phyloP scores from a whole-genome alignment of 176 grass and related monocot species.

The Lolium rigidum region DNA sequence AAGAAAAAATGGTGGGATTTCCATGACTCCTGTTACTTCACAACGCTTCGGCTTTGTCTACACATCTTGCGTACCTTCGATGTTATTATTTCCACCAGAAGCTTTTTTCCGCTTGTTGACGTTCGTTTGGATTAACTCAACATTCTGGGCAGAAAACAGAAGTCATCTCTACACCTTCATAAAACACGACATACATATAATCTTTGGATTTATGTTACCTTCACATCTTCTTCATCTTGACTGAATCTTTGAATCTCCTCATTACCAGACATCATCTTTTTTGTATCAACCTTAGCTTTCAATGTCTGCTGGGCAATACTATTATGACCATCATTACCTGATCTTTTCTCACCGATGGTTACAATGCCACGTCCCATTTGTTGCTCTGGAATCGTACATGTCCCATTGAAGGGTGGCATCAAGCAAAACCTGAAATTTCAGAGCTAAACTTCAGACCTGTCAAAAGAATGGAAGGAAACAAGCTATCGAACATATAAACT shows the following conservation, averaged over 20 bases:
- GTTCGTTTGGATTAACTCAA: neutral
- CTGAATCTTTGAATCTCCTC: neutral
- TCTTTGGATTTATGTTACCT: conserved; percentile 40
- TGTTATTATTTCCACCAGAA: conserved; percentile 16
- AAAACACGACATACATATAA: neutral
- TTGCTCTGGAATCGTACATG: conserved; percentile 69
- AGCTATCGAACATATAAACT: conserved; percentile 21
- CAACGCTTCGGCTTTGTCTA: neutral
- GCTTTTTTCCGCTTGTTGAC: conserved; percentile 14
- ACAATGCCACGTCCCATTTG: conserved; percentile 58
- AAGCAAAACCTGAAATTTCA: conserved; percentile 77
- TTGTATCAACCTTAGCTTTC: conserved; percentile 29
- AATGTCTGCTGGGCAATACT: conserved; percentile 35
- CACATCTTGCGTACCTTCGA: conserved; percentile 26
- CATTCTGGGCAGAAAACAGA: conserved; percentile 24
- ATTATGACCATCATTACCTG: conserved; percentile 42
- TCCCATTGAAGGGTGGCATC: conserved; percentile 79
- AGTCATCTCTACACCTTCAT: conserved; percentile 2
- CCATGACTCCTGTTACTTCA: neutral
- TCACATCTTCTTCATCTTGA: conserved; percentile 47
- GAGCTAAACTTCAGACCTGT: conserved; percentile 24
- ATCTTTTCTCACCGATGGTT: conserved; percentile 62
- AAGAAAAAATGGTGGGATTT: neutral
- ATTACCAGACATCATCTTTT: neutral
- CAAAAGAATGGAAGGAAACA: conserved; percentile 22